A percentile compares a stretch with the other conserved stretches of the same genome.
Evolutionary conservation across 306 rosid species (phyloP).

Genomic region (Cicer arietinum): DNA sequence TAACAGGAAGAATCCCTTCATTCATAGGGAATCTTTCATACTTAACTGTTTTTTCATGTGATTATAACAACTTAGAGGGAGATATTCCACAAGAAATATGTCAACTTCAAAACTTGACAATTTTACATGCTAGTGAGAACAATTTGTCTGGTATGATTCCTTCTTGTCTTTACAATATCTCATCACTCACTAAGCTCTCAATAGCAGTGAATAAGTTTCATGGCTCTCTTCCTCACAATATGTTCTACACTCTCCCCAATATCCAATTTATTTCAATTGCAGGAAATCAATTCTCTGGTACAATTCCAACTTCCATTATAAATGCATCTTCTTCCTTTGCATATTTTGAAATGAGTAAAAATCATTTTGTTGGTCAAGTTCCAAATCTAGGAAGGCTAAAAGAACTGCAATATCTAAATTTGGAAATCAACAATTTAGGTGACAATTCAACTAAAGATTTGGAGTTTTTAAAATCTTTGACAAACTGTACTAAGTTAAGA

Average conservation of each 20-base stretch:
- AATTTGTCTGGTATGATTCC: conserved; percentile 39
- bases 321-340: conserved; percentile 41
- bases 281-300: conserved; percentile 25
- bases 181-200: not conserved
- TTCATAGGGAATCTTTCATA: not conserved
- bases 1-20: not conserved
- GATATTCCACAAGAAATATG: conserved; percentile 25
- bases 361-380: conserved; percentile 38
- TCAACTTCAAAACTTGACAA: not conserved
- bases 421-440: conserved; percentile 2
- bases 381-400: conserved; percentile 34
- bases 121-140: fast-evolving
- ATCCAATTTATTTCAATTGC: fast-evolving
- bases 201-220: fast-evolving
- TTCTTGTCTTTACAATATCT: conserved; percentile 43
- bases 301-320: conserved; percentile 40
- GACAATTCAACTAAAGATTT: conserved; percentile 30
- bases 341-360: fast-evolving
- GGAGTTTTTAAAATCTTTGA: conserved; percentile 39
- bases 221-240: conserved; percentile 44
- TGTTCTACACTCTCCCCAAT: conserved; percentile 42
- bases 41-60: not conserved
- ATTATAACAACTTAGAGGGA: not conserved
- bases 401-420: fast-evolving
- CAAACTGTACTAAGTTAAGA: conserved; percentile 38